Conservation (phyloP, 1,284 basidiomycete species). For the Porodaedalea pini region DNA sequence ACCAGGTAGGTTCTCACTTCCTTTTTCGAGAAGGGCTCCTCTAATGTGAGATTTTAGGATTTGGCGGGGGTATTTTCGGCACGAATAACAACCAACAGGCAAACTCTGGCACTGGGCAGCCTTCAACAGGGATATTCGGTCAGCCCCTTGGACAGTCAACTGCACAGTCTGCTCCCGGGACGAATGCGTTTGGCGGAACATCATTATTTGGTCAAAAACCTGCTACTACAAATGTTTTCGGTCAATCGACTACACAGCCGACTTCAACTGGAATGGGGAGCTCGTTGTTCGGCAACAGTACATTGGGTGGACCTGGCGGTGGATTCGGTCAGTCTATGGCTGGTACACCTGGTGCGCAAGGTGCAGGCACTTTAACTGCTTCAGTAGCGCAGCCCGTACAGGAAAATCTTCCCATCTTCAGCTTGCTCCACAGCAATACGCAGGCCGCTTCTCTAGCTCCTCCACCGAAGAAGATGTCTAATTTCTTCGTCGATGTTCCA, state of each 20-base stretch:
- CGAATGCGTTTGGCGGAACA: slow-evolving; percentile 26
- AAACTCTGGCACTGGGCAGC: slow-evolving; percentile 30
- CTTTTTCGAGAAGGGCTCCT: slow-evolving; percentile 27
- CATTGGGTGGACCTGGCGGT: slow-evolving; percentile 30
- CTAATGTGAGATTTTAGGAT: slow-evolving; percentile 29
- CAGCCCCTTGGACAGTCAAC: slow-evolving; percentile 36
- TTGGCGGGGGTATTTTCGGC: slow-evolving; percentile 45
- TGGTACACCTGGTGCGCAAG: slow-evolving; percentile 31
- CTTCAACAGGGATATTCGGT: slow-evolving; percentile 40
- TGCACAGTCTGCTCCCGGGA: slow-evolving; percentile 31
- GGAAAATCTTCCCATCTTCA: slow-evolving; percentile 74
- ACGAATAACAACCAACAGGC: slow-evolving; percentile 37
- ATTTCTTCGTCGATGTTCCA: slow-evolving; percentile 67
- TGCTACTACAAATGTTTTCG: slow-evolving; percentile 24
- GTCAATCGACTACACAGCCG: slow-evolving; percentile 29
- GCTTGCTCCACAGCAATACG: slow-evolving; percentile 67
- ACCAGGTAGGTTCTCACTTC: slow-evolving; percentile 22
- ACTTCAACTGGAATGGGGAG: slow-evolving; percentile 32
- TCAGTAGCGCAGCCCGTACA: slow-evolving; percentile 92
- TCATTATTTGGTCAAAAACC: slow-evolving; percentile 27
- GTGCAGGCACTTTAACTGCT: slow-evolving; percentile 65
- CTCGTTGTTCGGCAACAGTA: slow-evolving; percentile 45
- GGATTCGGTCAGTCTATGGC: slow-evolving; percentile 40
- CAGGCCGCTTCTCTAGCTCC: slow-evolving; percentile 57
- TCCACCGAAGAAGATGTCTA: slow-evolving; percentile 66